These are phyloP conservation scores for Paecilomyces variotii DNA, from an alignment of 2,329 filamentous ascomycete species.

Conservation along the genomic window DNA sequence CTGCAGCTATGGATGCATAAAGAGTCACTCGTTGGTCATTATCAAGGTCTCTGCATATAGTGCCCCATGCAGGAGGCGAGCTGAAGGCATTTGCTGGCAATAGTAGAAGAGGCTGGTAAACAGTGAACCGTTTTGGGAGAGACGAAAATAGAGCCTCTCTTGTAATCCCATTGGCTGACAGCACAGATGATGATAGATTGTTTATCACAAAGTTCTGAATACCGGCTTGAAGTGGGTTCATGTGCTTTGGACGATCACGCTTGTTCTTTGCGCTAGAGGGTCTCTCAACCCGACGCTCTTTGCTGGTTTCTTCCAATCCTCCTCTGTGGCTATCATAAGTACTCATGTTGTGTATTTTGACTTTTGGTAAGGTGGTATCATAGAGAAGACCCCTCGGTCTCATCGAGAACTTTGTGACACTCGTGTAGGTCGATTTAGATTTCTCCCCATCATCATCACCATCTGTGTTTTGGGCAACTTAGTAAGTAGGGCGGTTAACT, in stretches of 20 bases:
- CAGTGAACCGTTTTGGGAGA: constrained; percentile 42
- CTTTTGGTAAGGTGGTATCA: neutral
- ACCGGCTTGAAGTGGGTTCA: constrained; percentile 24
- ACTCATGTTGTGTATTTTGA: neutral
- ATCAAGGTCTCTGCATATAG: constrained; percentile 20
- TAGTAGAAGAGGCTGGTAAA: constrained; percentile 52
- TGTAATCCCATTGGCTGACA: constrained; percentile 10
- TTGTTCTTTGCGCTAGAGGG: neutral
- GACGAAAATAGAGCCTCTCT: constrained; percentile 9
- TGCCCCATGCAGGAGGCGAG: constrained; percentile 18
- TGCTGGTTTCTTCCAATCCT: neutral
- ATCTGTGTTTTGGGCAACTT: neutral
- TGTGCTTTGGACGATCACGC: constrained; percentile 5
- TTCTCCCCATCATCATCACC: neutral
- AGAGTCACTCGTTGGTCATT: constrained; percentile 25
- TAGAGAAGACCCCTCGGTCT: neutral
- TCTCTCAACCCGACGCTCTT: neutral
- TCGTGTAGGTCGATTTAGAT: neutral
- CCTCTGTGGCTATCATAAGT: neutral
- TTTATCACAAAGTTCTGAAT: constrained; percentile 23
- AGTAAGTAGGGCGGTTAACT: neutral
- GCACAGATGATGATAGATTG: constrained; percentile 9
- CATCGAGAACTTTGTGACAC: neutral
- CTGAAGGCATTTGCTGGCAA: constrained; percentile 43
- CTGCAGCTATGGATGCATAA: constrained; percentile 33